Conservation (phyloP, 75 land plant species). For the Adiantum capillusveneris region DNA sequence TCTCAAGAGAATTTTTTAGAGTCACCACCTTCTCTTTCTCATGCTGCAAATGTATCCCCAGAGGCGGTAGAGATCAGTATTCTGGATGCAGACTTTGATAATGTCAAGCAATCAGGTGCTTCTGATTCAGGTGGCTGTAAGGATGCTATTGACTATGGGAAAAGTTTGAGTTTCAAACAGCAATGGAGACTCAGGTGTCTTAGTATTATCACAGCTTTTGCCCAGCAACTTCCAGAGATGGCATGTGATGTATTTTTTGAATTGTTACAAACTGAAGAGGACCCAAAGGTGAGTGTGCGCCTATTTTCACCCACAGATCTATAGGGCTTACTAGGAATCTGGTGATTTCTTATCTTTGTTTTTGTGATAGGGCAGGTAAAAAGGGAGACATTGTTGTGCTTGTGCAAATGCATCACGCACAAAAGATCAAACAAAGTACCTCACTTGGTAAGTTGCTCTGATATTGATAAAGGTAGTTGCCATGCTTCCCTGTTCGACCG, state of each 20-base stretch:
- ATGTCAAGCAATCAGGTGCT: constrained; percentile 19
- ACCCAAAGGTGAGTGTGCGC: constrained; percentile 34
- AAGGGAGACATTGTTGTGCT: background rate
- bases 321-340: background rate
- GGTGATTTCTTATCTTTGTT: background rate
- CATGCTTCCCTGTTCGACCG: no score
- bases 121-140: constrained; percentile 5
- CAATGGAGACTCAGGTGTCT: constrained; percentile 46
- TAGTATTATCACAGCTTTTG: constrained; percentile 47
- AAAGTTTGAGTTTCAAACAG: constrained; percentile 2
- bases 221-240: constrained; percentile 30
- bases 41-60: background rate
- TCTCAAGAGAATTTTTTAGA: background rate
- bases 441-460: background rate
- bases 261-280: constrained; percentile 40
- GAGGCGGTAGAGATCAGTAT: constrained; percentile 12
- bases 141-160: background rate
- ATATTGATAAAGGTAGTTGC: background rate
- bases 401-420: background rate
- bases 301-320: background rate
- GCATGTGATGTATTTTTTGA: constrained; percentile 55
- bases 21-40: background rate
- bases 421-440: background rate
- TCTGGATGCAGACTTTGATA: constrained; percentile 65
- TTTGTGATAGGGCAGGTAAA: background rate